Base-by-base conservation (phyloP, 2,329 filamentous ascomycete species). In the Aureobasidium sp. region DNA sequence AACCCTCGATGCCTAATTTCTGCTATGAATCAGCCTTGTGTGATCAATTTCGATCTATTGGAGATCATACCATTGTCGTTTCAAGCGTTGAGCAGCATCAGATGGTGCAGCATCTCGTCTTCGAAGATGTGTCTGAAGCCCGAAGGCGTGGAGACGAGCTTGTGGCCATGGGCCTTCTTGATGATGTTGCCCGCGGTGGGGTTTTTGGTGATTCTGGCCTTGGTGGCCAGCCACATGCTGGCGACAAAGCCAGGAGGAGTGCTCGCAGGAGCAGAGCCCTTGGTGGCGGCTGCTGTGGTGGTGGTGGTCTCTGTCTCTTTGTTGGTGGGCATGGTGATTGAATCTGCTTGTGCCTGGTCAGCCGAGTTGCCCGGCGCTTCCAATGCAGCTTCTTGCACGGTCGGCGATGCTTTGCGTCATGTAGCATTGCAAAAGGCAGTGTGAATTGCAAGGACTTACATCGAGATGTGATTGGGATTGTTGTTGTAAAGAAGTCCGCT, bases 71-170 rank as follows among this genome's bases (percentile, higher is more conserved):
- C 36, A 27, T 8, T 31, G 12, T n/a, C n/a, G 27, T 37, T 31
- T 58, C 42, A 58, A 27, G 29, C 29, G 31, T 58, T 58, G 31
- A 58, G 55, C 25, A 47, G 42, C 55, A 58, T 58, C 29, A 58
- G 55, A 47, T 58, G 55, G 29, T 37, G 55, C n/a, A 58, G 42
- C 55, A 58, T 48, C 42, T 58, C 55, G 11, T 58, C 55, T 47
- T 58, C 55, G 12, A 58, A 47, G 42, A 58, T 27, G 31, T 11
- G 14, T 12, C n/a, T 57, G 20, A 57, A 57, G 41, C 42, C 29
- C 53, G 53, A 47, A 57, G 53, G 53, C 41, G n/a, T 14, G 34
- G 52, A 29, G 20, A 57, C 41, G 41, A 37, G n/a, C 29, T 39
- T 47, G 20, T 37, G 41, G 20, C 55, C 55, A 34, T 42, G 47